These are phyloP conservation scores for Nothomitra cinnamomea DNA, from an alignment of 2,329 filamentous ascomycete genomes.

Conservation along the genomic window DNA sequence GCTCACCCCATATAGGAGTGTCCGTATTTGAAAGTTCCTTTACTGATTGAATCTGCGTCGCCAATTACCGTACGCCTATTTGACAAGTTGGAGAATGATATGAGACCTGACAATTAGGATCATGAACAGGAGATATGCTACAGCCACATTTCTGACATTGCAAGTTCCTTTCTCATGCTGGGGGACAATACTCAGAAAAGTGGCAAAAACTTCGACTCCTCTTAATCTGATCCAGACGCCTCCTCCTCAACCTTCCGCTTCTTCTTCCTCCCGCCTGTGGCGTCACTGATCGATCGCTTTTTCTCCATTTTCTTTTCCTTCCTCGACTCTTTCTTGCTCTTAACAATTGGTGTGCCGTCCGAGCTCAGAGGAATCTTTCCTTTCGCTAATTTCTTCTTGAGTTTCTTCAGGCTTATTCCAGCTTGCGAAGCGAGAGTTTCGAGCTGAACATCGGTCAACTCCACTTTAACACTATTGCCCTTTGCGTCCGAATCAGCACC, in stretches of 20 bases:
- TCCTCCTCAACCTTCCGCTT: conserved; percentile 53
- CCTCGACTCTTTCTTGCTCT: conserved; percentile 26
- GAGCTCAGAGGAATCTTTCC: conserved; percentile 30
- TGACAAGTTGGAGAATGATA: too few species aligned
- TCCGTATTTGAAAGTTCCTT: too few species aligned
- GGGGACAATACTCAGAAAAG: too few species aligned
- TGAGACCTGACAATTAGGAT: too few species aligned
- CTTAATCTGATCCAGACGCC: background rate
- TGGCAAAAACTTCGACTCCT: too few species aligned
- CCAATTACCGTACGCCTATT: too few species aligned
- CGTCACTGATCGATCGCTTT: conserved; percentile 30
- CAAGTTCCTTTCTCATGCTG: background rate
- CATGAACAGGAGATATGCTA: too few species aligned
- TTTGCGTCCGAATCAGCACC: conserved; percentile 20
- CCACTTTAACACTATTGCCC: conserved; percentile 21
- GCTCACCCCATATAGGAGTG: too few species aligned
- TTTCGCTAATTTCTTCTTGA: conserved; percentile 20
- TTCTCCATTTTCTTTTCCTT: conserved; percentile 23
- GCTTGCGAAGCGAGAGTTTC: conserved; percentile 10
- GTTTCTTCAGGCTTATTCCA: conserved; percentile 10
- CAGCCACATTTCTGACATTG: background rate
- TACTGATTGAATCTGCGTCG: too few species aligned
- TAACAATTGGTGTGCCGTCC: conserved; percentile 28
- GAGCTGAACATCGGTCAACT: conserved; percentile 18
- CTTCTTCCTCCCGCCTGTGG: conserved; percentile 56